Base-by-base conservation (phyloP, 208 protist species). In the Jaenimonas drosophilae region DNA sequence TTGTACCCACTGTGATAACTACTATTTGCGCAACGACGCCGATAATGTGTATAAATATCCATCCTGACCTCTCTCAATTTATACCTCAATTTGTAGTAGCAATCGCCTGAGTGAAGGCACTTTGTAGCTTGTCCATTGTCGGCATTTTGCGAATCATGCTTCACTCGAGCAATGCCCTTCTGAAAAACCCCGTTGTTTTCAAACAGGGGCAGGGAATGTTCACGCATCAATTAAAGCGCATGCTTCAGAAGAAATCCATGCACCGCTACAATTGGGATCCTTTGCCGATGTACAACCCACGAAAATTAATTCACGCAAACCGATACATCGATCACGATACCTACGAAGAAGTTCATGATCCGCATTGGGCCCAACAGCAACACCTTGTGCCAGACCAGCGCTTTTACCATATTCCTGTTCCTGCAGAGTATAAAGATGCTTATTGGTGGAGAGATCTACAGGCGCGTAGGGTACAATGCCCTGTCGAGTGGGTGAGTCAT, bases 161-260 rank as follows among this genome's bases (percentile, higher is more conserved):
- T 42, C 79, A 57, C 24, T 23, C 37, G 6, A 72, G 39, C 20
- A 3, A 12, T 11, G 17, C 63, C 24, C 42, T 54, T 36, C 54
- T 44, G 17, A 95, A 95, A 69, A 90, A 91, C 49, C 88, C 88
- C 49, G 76, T 95, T 1, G 60, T 92, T 14, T 90, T 91, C 57
- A 88, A 88, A 48, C 82, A 95, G 64, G 82, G 83, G 0, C 78
- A 95, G 74, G 88, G 88, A 19, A 95, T 92, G 83, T 87, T 95
- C 41, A 72, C 76, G 6, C 82, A 95, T 43, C 88, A 95, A 50
- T 65, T 95, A 1, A 95, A 95, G 58, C 75, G 73, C 28, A 78
- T 95, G 36, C 70, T 95, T 19, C 84, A 92, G 51, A 95, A 95
- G 52, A 92, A 92, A 39, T 78, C 82, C 4, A 58, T 91, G 21